phyloP scores from a whole-genome alignment of 2,329 filamentous ascomycete species.

The Trichocomaceae sp. region DNA sequence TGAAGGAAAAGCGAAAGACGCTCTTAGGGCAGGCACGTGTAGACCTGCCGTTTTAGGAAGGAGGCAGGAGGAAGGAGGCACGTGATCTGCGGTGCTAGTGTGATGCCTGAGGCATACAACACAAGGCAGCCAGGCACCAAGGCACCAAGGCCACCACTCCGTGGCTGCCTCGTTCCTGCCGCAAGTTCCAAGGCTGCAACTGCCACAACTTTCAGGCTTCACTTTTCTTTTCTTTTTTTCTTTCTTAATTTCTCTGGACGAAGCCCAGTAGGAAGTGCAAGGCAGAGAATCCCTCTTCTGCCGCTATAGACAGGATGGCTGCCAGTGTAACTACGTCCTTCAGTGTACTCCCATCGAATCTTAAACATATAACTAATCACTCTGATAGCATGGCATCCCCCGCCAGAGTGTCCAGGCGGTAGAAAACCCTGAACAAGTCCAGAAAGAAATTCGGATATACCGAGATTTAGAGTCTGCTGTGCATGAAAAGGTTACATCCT shows the following conservation, averaged over 20 bases:
- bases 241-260: no score
- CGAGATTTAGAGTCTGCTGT: constrained; percentile 63
- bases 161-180: constrained; percentile 2
- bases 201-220: background rate
- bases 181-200: background rate
- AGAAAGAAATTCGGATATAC: constrained; percentile 70
- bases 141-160: background rate
- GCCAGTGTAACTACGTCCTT: constrained; percentile 11
- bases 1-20: background rate
- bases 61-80: constrained; percentile 6
- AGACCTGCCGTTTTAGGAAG: constrained; percentile 11
- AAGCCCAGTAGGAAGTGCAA: no score
- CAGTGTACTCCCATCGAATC: background rate
- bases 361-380: constrained; percentile 16
- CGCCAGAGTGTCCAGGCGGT: constrained; percentile 62
- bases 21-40: background rate
- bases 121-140: background rate
- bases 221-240: no score
- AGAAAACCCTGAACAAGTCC: constrained; percentile 64
- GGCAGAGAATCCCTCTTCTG: no score
- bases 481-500: constrained; percentile 51
- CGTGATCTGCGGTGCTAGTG: constrained; percentile 8
- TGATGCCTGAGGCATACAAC: constrained; percentile 1
- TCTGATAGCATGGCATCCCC: constrained; percentile 70
- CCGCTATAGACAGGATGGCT: constrained; percentile 14